A percentile compares a stretch with the other conserved stretches of the same genome.
phyloP scores from a whole-genome alignment of 257 asterid genomes.

The Pogostemon cablin region DNA sequence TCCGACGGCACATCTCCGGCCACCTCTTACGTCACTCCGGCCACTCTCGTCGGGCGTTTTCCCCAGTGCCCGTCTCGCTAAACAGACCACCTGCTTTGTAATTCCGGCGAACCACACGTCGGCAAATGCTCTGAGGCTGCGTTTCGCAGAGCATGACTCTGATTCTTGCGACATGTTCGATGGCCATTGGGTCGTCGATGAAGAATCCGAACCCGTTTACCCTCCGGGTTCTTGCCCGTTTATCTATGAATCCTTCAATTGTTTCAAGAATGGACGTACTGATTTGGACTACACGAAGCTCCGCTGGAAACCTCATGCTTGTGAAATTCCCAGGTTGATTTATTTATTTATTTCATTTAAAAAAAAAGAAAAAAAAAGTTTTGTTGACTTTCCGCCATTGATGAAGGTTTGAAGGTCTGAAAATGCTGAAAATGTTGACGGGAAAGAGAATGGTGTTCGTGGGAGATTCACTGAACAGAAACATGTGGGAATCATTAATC shows the following conservation, averaged over 20 bases:
- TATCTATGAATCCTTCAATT: slow-evolving; percentile 56
- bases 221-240: slow-evolving; percentile 52
- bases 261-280: slow-evolving; percentile 64
- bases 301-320: slow-evolving; percentile 56
- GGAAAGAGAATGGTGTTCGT: slow-evolving; percentile 65
- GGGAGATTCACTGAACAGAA: slow-evolving; percentile 71
- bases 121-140: neutral
- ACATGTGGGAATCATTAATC: slow-evolving; percentile 73
- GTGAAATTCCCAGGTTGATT: slow-evolving; percentile 62
- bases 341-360: neutral
- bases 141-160: neutral
- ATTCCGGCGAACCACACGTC: no score
- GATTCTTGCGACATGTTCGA: slow-evolving; percentile 53
- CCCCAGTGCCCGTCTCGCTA: slow-evolving; percentile 27
- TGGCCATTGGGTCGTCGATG: slow-evolving; percentile 55
- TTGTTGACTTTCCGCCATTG: neutral
- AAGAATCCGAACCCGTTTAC: slow-evolving; percentile 40
- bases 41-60: slow-evolving; percentile 26
- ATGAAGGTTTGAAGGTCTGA: slow-evolving; percentile 53
- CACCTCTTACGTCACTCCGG: slow-evolving; percentile 27
- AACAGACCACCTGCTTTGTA: neutral
- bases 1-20: slow-evolving; percentile 38
- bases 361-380: neutral
- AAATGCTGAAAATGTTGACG: slow-evolving; percentile 54
- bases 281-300: slow-evolving; percentile 54